Evolutionary conservation across 23 red algal genomes (phyloP).

Genomic region (Agarophyton chilense): DNA sequence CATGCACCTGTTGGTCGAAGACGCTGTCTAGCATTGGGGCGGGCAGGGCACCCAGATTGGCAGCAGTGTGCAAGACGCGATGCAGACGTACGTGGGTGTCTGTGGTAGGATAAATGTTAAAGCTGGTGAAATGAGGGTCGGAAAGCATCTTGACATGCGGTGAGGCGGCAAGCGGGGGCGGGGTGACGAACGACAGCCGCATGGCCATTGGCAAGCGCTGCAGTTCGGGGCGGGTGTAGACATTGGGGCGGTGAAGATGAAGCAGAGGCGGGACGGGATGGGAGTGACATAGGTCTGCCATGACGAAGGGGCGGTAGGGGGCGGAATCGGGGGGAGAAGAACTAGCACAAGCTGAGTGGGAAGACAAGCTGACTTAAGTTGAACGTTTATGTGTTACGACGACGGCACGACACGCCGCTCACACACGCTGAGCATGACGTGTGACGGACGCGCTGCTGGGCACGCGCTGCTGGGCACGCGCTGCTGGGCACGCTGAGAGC

Average conservation of each 20-base stretch:
- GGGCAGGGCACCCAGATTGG: background rate
- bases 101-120: constrained; percentile 56
- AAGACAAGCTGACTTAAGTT: too few species aligned
- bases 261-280: background rate
- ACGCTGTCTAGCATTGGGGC: background rate
- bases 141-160: background rate
- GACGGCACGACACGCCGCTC: too few species aligned
- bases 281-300: background rate
- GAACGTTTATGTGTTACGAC: too few species aligned
- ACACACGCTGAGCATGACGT: too few species aligned
- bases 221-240: constrained; percentile 19
- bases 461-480: background rate
- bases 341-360: too few species aligned
- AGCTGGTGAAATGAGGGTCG: constrained; percentile 4
- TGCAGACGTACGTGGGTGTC: constrained; percentile 5
- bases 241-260: background rate
- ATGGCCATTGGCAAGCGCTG: background rate
- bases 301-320: background rate
- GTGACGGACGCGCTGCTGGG: background rate
- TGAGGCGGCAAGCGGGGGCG: background rate
- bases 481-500: background rate
- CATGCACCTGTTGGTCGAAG: background rate
- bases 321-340: background rate
- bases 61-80: constrained; percentile 2
- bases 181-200: constrained; percentile 3